Conservation (phyloP, 73 alveolate genomes). For the Tetrahymena thermophila region DNA sequence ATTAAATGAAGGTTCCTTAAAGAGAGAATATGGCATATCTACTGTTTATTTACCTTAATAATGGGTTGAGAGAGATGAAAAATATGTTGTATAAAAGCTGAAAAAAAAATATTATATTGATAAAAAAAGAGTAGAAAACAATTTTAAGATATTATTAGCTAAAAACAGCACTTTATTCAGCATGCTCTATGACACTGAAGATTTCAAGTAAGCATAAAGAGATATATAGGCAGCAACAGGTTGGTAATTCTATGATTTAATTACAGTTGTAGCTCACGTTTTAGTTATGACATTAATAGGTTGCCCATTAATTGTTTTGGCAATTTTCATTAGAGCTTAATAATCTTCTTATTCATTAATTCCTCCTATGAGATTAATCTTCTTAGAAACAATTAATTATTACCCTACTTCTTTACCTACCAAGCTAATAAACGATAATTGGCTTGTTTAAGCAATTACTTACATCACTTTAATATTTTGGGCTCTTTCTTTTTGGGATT, state of each 20-base stretch:
- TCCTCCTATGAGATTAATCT: constrained; percentile 9
- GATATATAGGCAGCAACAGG: constrained; percentile 7
- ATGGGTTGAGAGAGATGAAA: constrained; percentile 44
- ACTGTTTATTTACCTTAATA: constrained; percentile 18
- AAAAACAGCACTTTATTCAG: background rate
- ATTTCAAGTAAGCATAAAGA: constrained; percentile 18
- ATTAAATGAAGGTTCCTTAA: constrained; percentile 11
- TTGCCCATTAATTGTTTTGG: constrained; percentile 6
- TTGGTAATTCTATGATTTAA: constrained; percentile 17
- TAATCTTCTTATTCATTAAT: constrained; percentile 10
- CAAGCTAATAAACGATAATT: constrained; percentile 16
- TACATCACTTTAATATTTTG: constrained; percentile 1
- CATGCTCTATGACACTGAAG: background rate
- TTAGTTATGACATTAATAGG: constrained; percentile 1
- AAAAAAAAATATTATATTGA: background rate
- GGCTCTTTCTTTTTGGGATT: background rate
- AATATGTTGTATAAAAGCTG: background rate
- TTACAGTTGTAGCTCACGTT: constrained; percentile 15
- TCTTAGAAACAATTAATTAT: background rate
- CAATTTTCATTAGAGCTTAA: constrained; percentile 3
- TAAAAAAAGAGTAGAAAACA: background rate
- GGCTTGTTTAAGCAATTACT: background rate
- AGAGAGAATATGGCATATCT: constrained; percentile 9
- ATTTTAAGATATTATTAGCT: background rate
- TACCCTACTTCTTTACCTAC: constrained; percentile 19